A percentile compares a stretch with the other conserved stretches of the same genome.
phyloP scores from a whole-genome alignment of 1,284 basidiomycete species.

The Tremellales sp. region DNA sequence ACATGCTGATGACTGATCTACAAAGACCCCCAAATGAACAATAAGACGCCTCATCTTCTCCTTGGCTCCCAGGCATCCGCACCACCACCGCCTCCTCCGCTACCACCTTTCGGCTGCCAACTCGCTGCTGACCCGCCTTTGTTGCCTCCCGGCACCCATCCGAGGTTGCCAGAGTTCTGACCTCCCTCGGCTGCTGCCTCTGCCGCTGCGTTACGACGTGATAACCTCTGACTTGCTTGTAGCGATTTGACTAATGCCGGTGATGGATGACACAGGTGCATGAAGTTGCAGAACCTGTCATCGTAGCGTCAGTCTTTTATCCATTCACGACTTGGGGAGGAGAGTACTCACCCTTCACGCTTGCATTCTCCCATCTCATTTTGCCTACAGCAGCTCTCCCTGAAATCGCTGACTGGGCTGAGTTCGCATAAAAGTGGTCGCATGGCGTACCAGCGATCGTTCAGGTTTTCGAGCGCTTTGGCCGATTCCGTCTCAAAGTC shows the following conservation, averaged over 20 bases:
- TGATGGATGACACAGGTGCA: constrained; percentile 88
- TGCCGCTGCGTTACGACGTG: constrained; percentile 55
- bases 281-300: constrained; percentile 86
- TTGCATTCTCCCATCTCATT: constrained; percentile 97
- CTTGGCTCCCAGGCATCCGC: constrained; percentile 1
- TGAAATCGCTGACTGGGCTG: constrained; percentile 96
- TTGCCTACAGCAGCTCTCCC: constrained; percentile 97
- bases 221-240: constrained; percentile 74
- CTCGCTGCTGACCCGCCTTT: constrained; percentile 2
- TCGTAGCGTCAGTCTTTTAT: background rate
- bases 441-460: constrained; percentile 96
- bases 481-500: constrained; percentile 99
- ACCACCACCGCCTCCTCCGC: constrained; percentile 1
- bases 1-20: background rate
- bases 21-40: background rate
- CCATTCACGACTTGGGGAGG: background rate
- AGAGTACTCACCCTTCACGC: constrained; percentile 63
- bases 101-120: constrained; percentile 6
- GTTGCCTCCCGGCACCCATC: constrained; percentile 33
- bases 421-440: constrained; percentile 97
- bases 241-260: constrained; percentile 73
- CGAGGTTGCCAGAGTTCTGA: constrained; percentile 18
- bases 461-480: constrained; percentile 84
- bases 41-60: constrained; percentile 3
- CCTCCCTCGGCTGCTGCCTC: constrained; percentile 13